Percentiles rank a stretch among this genome's conserved stretches.
Evolutionary conservation across 148 eudicot genomes (phyloP).

Genomic region (Rhododendron henanense): DNA sequence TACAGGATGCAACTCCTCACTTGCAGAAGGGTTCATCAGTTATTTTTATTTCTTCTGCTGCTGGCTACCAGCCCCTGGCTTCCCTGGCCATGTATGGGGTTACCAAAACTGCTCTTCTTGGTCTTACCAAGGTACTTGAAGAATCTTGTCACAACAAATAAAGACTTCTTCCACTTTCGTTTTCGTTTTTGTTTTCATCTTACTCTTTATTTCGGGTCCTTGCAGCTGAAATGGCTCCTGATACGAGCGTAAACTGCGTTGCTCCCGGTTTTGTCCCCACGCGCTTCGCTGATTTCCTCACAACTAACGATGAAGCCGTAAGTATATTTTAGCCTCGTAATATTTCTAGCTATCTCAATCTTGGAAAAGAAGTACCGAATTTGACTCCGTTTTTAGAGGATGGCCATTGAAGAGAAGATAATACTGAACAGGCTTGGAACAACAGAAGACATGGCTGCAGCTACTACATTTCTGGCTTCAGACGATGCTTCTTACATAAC

Average conservation of each 20-base stretch:
- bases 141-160: background rate
- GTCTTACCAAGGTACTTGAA: constrained; percentile 77
- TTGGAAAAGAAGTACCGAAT: background rate
- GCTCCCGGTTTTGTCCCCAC: constrained; percentile 98
- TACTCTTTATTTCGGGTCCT: constrained; percentile 44
- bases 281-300: constrained; percentile 56
- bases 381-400: constrained; percentile 34
- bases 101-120: constrained; percentile 90
- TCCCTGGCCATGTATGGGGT: constrained; percentile 82
- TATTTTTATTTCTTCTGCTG: constrained; percentile 64
- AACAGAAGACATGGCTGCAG: constrained; percentile 93
- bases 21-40: constrained; percentile 68
- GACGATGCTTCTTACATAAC: constrained; percentile 91
- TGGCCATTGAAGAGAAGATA: constrained; percentile 53
- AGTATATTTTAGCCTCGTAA: constrained; percentile 21
- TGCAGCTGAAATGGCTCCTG: constrained; percentile 90
- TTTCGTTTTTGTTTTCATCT: background rate
- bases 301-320: constrained; percentile 44
- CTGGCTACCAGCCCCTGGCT: constrained; percentile 53
- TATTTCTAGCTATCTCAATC: background rate
- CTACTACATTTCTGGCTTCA: constrained; percentile 81
- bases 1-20: constrained; percentile 85
- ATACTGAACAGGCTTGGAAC: constrained; percentile 79
- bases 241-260: constrained; percentile 86
- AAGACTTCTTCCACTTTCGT: background rate